Evolutionary conservation across 2,329 filamentous ascomycete species (phyloP).

Genomic region (Cladosporium phlei): DNA sequence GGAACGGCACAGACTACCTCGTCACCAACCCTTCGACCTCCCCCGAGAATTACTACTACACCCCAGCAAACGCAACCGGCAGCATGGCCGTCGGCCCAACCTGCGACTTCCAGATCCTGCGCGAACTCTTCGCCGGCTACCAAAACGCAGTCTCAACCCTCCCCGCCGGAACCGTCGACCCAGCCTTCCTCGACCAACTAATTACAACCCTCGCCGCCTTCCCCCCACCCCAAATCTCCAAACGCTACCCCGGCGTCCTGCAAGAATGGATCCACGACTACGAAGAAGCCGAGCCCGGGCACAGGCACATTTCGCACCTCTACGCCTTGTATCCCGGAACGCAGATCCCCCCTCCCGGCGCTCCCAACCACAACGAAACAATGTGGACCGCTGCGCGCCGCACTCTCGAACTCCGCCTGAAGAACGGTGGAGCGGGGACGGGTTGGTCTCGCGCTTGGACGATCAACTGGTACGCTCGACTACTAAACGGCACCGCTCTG

Average conservation of each 20-base stretch:
- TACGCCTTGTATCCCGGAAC: conserved; percentile 54
- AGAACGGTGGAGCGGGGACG: conserved; percentile 49
- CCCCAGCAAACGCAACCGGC: conserved; percentile 28
- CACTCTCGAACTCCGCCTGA: conserved; percentile 43
- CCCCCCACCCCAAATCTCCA: conserved; percentile 50
- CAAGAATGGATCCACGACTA: conserved; percentile 50
- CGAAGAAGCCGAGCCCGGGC: conserved; percentile 42
- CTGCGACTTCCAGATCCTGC: conserved; percentile 51
- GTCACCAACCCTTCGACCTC: conserved; percentile 57
- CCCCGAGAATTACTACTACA: conserved; percentile 43
- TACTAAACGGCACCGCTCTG: conserved; percentile 46
- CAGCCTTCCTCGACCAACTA: conserved; percentile 35
- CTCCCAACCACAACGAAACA: conserved; percentile 41
- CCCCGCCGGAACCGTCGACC: conserved; percentile 24
- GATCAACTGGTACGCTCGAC: conserved; percentile 50
- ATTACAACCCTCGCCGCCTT: conserved; percentile 36
- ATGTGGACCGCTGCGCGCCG: conserved; percentile 44
- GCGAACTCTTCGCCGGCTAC: conserved; percentile 34
- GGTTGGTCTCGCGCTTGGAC: conserved; percentile 59
- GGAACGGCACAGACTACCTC: conserved; percentile 43
- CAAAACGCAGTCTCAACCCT: conserved; percentile 22
- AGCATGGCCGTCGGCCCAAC: conserved; percentile 49
- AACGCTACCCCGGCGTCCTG: conserved; percentile 39
- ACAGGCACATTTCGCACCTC: conserved; percentile 54
- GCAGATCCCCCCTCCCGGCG: conserved; percentile 41